These are phyloP conservation scores for Trichosporon inkin DNA, from an alignment of 1,284 basidiomycete species.

Conservation along the genomic window DNA sequence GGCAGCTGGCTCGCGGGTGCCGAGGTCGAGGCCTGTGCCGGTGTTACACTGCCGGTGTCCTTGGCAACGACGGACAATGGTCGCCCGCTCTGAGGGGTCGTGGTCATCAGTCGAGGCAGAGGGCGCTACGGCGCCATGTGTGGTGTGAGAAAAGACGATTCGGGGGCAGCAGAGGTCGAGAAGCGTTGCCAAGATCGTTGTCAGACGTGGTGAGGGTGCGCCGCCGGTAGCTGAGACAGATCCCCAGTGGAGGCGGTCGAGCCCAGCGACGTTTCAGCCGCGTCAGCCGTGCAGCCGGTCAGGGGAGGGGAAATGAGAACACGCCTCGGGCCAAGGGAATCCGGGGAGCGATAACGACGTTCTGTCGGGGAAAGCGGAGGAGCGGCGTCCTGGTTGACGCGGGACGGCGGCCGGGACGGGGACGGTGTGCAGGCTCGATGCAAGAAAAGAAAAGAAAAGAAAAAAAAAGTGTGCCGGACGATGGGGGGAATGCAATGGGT, in stretches of 20 bases:
- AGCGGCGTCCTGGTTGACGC: not conserved
- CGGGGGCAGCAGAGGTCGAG: not conserved
- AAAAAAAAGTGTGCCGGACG: not conserved
- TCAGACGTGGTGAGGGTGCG: not conserved
- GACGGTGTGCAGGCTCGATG: not conserved
- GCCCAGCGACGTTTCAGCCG: not conserved
- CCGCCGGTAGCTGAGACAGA: not conserved
- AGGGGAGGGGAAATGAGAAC: not conserved
- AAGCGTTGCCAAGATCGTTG: not conserved
- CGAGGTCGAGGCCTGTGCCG: not conserved
- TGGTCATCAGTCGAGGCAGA: slow-evolving; percentile 1
- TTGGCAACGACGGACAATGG: not conserved
- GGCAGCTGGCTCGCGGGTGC: slow-evolving; percentile 4
- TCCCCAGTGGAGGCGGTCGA: not conserved
- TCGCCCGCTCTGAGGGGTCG: slow-evolving; percentile 4
- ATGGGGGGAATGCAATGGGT: not conserved
- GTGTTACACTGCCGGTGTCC: not conserved
- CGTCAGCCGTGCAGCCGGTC: too few relatives aligned
- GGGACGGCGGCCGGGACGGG: not conserved
- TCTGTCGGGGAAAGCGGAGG: not conserved
- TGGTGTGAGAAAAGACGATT: not conserved
- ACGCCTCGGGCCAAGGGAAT: not conserved
- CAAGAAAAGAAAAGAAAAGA: too few relatives aligned
- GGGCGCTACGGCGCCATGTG: slow-evolving; percentile 6
- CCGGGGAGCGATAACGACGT: not conserved